Percentiles rank a stretch among this genome's conserved stretches.
Conservation (phyloP, 805 yeast genomes). For the Wickerhamomyces bisporus region DNA sequence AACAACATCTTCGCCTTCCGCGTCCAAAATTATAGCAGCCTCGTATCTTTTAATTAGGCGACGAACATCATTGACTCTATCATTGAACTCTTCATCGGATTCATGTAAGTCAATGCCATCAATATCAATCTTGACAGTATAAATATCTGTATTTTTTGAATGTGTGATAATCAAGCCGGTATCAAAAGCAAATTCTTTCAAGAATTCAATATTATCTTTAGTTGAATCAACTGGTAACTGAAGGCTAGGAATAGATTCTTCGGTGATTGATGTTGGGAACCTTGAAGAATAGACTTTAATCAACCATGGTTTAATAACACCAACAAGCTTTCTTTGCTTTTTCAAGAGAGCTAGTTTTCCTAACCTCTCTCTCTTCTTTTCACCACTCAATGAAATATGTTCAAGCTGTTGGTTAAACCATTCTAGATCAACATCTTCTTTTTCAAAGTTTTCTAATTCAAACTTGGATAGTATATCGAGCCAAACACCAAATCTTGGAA, state of each 20-base stretch:
- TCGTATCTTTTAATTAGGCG: conserved; percentile 60
- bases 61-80: conserved; percentile 46
- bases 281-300: conserved; percentile 28
- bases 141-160: conserved; percentile 49
- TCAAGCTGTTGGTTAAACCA: conserved; percentile 89
- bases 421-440: conserved; percentile 73
- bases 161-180: conserved; percentile 63
- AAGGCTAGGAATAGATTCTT: conserved; percentile 37
- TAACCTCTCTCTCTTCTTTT: conserved; percentile 55
- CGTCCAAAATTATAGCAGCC: conserved; percentile 45
- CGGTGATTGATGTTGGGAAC: conserved; percentile 22
- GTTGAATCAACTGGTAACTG: conserved; percentile 38
- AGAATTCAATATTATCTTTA: conserved; percentile 47
- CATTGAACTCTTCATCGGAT: conserved; percentile 57
- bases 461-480: conserved; percentile 69
- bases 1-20: conserved; percentile 51
- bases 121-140: conserved; percentile 58
- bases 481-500: conserved; percentile 70
- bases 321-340: conserved; percentile 72
- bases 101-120: conserved; percentile 71
- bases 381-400: conserved; percentile 69
- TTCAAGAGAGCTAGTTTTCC: conserved; percentile 63
- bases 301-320: conserved; percentile 45
- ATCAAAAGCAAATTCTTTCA: conserved; percentile 61
- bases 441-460: conserved; percentile 84